These are phyloP conservation scores for Cercophora sp. DNA, from an alignment of 495 filamentous ascomycete genomes.

Conservation along the genomic window DNA sequence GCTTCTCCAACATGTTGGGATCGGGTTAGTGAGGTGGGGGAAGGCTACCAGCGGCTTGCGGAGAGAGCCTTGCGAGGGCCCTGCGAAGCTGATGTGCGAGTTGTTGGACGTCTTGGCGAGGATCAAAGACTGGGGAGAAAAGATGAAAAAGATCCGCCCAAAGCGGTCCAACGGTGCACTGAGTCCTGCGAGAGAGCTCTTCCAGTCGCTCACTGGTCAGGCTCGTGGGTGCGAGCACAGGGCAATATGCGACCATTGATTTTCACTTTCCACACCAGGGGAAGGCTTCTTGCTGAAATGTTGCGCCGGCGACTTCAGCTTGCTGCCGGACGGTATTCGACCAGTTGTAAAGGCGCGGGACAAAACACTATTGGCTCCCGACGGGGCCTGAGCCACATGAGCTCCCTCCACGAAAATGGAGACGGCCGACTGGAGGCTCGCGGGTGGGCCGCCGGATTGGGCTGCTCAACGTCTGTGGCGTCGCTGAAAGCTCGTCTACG, in stretches of 20 bases:
- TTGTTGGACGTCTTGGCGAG: constrained; percentile 14
- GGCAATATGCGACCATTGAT: not conserved
- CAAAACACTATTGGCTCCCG: constrained; percentile 18
- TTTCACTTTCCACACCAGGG: not conserved
- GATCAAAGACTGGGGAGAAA: not conserved
- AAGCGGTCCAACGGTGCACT: constrained; percentile 6
- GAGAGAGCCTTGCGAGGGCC: constrained; percentile 3
- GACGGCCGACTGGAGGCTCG: no score
- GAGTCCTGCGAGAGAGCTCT: not conserved
- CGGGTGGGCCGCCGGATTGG: no score
- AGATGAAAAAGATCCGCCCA: not conserved
- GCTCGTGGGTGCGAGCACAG: not conserved
- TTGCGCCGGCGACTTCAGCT: constrained; percentile 22
- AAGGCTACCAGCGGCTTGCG: not conserved
- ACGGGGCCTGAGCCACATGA: constrained; percentile 12
- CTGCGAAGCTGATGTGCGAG: constrained; percentile 23
- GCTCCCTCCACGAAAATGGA: constrained; percentile 29
- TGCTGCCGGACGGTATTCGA: not conserved
- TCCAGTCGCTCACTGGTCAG: not conserved
- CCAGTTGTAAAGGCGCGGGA: not conserved
- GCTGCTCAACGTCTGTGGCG: constrained; percentile 18
- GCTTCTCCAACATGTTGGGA: constrained; percentile 19
- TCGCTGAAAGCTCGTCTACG: constrained; percentile 35
- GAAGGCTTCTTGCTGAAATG: constrained; percentile 9
- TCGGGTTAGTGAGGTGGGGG: constrained; percentile 12